Evolutionary conservation across 345 rosid genomes (phyloP).

Genomic region (Dipteronia dyeriana): DNA sequence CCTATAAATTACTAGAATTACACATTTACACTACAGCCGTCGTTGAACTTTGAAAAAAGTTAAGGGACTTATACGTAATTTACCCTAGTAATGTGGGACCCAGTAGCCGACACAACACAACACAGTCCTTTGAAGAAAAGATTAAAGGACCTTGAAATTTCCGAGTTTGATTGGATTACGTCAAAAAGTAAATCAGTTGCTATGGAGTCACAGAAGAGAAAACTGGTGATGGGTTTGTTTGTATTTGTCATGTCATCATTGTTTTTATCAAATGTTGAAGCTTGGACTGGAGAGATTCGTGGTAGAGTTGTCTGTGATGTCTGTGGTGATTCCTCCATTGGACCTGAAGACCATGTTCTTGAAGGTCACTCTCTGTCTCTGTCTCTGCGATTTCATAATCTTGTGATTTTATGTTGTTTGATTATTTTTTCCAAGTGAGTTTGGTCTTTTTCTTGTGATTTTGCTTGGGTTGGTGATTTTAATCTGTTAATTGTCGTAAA

Average conservation of each 20-base stretch:
- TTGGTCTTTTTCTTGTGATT: not conserved
- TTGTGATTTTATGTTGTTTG: not conserved
- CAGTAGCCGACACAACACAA: not conserved
- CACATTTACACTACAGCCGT: not conserved
- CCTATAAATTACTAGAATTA: not conserved
- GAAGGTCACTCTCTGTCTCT: slow-evolving; percentile 48
- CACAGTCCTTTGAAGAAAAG: not conserved
- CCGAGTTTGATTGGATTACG: not conserved
- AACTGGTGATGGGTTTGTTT: slow-evolving; percentile 37
- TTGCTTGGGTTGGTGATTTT: slow-evolving; percentile 7
- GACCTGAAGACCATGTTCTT: slow-evolving; percentile 91
- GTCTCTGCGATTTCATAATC: not conserved
- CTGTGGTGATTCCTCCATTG: slow-evolving; percentile 85
- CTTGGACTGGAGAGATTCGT: slow-evolving; percentile 94
- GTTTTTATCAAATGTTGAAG: slow-evolving; percentile 42
- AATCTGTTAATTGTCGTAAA: slow-evolving; percentile 1
- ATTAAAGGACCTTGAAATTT: not conserved
- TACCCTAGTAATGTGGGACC: not conserved
- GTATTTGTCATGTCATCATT: slow-evolving; percentile 26
- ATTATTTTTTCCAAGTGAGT: not conserved
- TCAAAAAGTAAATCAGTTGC: not conserved
- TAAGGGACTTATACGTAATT: not conserved
- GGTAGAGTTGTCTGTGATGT: slow-evolving; percentile 95
- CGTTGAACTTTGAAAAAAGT: not conserved
- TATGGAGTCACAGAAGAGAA: slow-evolving; percentile 45